These are phyloP conservation scores for Paramyrothecium roridum DNA, from an alignment of 2,329 filamentous ascomycete species.

Conservation along the genomic window DNA sequence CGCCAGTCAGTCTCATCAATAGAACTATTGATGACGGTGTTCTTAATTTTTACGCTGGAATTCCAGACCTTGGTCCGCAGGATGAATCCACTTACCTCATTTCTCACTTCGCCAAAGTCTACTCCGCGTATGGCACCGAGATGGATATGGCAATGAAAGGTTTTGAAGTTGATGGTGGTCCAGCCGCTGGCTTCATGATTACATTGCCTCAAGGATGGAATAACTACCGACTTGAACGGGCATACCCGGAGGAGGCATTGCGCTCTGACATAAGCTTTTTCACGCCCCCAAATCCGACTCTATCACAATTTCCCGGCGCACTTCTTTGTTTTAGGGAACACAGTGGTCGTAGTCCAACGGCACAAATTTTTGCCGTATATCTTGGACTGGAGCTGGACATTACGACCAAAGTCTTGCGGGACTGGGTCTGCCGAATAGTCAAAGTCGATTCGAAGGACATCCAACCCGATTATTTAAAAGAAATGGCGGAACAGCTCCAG, in stretches of 20 bases:
- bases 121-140: neutral
- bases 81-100: neutral
- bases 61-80: neutral
- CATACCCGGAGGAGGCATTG: neutral
- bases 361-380: neutral
- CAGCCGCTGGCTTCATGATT: neutral
- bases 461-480: neutral
- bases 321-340: neutral
- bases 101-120: neutral
- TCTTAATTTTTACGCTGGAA: neutral
- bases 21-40: neutral
- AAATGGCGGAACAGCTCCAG: neutral
- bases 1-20: neutral
- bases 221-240: neutral
- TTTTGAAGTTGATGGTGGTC: neutral
- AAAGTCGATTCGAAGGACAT: neutral
- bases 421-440: neutral
- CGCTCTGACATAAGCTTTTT: slow-evolving; percentile 1
- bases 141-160: neutral
- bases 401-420: neutral
- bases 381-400: neutral
- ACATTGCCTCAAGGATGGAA: neutral
- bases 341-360: neutral
- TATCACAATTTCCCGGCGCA: neutral
- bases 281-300: neutral